A percentile compares a stretch with the other conserved stretches of the same genome.
Evolutionary conservation across 1,284 basidiomycete species (phyloP).

Genomic region (Ceratobasidium sp.): DNA sequence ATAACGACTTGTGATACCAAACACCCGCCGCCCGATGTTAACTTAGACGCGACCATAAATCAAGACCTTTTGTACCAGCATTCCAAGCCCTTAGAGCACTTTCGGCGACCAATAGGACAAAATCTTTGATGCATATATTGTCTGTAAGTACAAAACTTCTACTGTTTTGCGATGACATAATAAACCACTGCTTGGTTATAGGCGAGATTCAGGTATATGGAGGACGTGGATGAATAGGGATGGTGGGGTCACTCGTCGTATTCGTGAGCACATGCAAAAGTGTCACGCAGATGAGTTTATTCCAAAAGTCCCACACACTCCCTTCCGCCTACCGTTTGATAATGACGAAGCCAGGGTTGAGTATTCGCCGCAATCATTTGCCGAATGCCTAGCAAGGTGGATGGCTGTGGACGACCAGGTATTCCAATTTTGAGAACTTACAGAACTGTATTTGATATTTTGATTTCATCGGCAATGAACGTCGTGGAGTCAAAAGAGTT

Average conservation of each 20-base stretch:
- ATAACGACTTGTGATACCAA: neutral
- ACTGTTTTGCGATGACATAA: neutral
- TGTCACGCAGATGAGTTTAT: constrained; percentile 4
- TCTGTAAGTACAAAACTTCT: constrained; percentile 4
- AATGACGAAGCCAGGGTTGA: neutral
- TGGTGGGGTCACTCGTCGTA: constrained; percentile 14
- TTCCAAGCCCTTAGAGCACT: neutral
- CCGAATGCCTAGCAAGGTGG: constrained; percentile 5
- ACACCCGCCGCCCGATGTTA: neutral
- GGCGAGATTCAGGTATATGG: neutral
- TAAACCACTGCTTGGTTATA: neutral
- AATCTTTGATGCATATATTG: constrained; percentile 25
- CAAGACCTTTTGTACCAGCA: constrained; percentile 4
- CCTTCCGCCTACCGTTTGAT: neutral
- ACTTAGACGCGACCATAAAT: neutral
- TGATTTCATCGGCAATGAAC: constrained; percentile 17
- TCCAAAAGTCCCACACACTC: neutral
- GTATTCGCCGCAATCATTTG: constrained; percentile 16
- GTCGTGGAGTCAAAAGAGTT: constrained; percentile 28
- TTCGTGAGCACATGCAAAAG: constrained; percentile 29
- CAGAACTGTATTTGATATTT: neutral
- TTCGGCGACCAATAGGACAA: neutral
- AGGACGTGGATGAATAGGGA: constrained; percentile 9
- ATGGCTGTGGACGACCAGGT: constrained; percentile 26
- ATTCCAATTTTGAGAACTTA: neutral